Evolutionary conservation across 2,329 filamentous ascomycete species (phyloP).

Genomic region (Fusarium newnesense): DNA sequence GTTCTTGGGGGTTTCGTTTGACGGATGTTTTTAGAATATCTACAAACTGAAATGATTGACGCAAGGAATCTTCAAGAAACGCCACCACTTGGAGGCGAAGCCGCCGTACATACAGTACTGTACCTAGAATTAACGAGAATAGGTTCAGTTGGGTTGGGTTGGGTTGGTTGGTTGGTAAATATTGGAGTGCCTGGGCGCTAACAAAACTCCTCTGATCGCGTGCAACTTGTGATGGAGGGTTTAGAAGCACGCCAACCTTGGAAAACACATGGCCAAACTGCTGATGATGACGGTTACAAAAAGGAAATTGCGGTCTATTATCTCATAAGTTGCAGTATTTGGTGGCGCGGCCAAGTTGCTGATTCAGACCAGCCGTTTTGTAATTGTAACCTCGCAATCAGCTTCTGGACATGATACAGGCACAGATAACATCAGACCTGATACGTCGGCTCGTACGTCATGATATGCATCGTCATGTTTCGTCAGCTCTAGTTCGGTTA

Average conservation of each 20-base stretch:
- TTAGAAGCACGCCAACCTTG: constrained; percentile 9
- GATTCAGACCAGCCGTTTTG: neutral
- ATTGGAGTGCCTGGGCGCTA: constrained; percentile 26
- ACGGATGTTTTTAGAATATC: neutral
- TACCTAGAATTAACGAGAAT: constrained; percentile 16
- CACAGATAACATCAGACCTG: constrained; percentile 18
- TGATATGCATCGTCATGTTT: constrained; percentile 37
- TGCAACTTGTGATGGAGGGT: constrained; percentile 27
- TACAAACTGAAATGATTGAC: neutral
- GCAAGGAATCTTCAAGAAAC: constrained; percentile 12
- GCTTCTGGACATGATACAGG: constrained; percentile 8
- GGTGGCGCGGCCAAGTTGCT: neutral
- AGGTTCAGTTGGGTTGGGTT: neutral
- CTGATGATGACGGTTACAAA: constrained; percentile 20
- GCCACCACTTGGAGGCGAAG: constrained; percentile 22
- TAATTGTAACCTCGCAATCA: neutral
- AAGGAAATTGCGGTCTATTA: neutral
- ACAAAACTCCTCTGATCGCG: constrained; percentile 32
- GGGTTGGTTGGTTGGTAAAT: neutral
- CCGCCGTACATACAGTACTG: neutral
- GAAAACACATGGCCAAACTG: constrained; percentile 1
- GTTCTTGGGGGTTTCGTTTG: neutral
- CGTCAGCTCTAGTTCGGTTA: constrained; percentile 30
- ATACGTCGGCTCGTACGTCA: constrained; percentile 39
- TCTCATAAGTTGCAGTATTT: neutral